A percentile compares a stretch with the other conserved stretches of the same genome.
These are phyloP conservation scores for Alternaria ventricosa DNA, from an alignment of 2,329 filamentous ascomycete species.

Conservation along the genomic window DNA sequence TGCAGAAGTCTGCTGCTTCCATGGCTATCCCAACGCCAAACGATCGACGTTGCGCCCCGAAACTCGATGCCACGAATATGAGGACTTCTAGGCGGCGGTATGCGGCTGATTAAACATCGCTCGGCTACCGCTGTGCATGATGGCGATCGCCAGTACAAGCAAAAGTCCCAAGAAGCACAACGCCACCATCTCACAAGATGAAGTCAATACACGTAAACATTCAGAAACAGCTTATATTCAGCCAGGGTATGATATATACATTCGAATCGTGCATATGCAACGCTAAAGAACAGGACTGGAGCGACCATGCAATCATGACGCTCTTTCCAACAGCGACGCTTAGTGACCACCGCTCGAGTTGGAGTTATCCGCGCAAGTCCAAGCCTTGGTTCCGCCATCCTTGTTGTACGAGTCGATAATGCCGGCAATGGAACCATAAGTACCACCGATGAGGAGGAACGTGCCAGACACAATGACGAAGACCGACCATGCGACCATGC, in stretches of 20 bases:
- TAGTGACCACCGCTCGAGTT: slow-evolving; percentile 18
- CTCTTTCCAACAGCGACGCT: neutral
- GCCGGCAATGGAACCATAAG: slow-evolving; percentile 34
- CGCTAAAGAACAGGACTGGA: neutral
- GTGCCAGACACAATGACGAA: slow-evolving; percentile 32
- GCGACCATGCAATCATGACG: neutral
- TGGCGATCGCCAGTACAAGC: too few relatives aligned
- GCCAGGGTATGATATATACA: neutral
- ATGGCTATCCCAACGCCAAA: too few relatives aligned
- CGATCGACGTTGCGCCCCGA: too few relatives aligned
- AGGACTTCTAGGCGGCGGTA: too few relatives aligned
- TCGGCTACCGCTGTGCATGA: too few relatives aligned
- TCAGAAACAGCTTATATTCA: neutral
- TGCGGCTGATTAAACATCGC: too few relatives aligned
- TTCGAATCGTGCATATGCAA: slow-evolving; percentile 3
- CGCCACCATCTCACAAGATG: too few relatives aligned
- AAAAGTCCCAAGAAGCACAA: too few relatives aligned
- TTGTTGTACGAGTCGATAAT: slow-evolving; percentile 36
- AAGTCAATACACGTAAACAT: neutral
- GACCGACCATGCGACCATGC: slow-evolving; percentile 30
- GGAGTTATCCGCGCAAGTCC: slow-evolving; percentile 37
- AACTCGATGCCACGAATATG: too few relatives aligned
- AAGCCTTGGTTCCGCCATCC: slow-evolving; percentile 29
- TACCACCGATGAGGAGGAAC: slow-evolving; percentile 34
- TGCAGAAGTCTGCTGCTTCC: too few relatives aligned